phyloP scores from a whole-genome alignment of 768 basidiomycete species.

The Boletus coccyginus region DNA sequence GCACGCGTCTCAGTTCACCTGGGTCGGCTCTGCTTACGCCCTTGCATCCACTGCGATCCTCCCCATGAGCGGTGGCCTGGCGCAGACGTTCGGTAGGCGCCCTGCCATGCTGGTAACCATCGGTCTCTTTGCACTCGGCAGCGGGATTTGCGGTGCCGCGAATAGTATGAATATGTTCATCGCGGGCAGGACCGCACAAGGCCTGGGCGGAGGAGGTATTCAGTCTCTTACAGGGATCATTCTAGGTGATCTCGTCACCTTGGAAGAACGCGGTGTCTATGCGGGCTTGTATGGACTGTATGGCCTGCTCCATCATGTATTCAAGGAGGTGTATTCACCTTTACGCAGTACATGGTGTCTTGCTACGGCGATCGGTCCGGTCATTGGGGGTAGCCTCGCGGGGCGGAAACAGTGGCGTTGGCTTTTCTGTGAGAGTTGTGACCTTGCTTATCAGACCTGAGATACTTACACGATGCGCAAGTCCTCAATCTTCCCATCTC shows the following conservation, averaged over 20 bases:
- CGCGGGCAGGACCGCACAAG: not conserved
- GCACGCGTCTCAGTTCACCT: not conserved
- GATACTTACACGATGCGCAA: constrained; percentile 2
- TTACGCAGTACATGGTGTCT: not conserved
- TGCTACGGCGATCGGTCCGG: not conserved
- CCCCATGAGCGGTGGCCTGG: not conserved
- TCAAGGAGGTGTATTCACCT: not conserved
- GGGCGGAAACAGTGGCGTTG: not conserved
- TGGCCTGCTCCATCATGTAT: not conserved
- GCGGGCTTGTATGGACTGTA: not conserved
- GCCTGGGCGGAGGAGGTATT: not conserved
- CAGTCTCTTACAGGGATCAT: not conserved
- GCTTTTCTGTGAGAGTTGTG: not conserved
- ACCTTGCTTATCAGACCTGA: not conserved
- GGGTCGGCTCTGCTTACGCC: not conserved
- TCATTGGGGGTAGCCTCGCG: not conserved
- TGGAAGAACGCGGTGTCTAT: not conserved
- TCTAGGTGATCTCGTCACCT: not conserved
- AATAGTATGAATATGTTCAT: not conserved
- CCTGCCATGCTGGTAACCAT: not conserved
- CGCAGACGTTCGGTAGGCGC: not conserved
- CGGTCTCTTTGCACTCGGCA: not conserved
- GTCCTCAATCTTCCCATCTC: constrained; percentile 38
- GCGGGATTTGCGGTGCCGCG: not conserved
- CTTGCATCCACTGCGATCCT: not conserved